Evolutionary conservation across 208 protist species (phyloP), one percentile per base, ranked within the genome.

Genomic region (Acanthamoeba castellanii): DNA sequence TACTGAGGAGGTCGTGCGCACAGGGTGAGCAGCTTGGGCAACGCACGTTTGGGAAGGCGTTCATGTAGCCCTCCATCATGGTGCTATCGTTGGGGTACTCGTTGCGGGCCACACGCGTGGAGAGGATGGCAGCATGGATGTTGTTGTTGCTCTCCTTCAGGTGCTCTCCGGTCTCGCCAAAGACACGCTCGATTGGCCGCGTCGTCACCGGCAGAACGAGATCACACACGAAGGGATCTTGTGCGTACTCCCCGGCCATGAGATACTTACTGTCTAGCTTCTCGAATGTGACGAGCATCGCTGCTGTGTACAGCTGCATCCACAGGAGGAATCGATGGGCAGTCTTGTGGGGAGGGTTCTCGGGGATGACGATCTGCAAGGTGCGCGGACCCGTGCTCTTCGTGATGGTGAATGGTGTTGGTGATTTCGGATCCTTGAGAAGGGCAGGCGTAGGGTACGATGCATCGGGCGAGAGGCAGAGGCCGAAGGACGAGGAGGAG

Each of bases 241-340:
- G 78, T 88, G 78, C 78, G n/a, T 52, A 88, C 72, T 81, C 72
- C 72, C 72, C 72, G 27, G 78, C 78, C 78, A 88, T 88, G 78
- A 88, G 78, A 52, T 59, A 88, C 32, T 52, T 88, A 50, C 78
- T 88, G 72, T 81, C 72, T 81, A 81, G 37, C 72, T 81, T 81
- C 72, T 81, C 72, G 72, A 81, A 81, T 81, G 72, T 81, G 72
- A 81, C 72, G 27, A 81, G 72, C 72, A 81, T 81, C 37, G 42
- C 42, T 45, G 42, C 42, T 45, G 30, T 88, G 22, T 88, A 59
- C 45, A 42, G 78, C 78, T 88, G 78, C 78, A 88, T 88, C 20
- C 78, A 88, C 78, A 50, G 78, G 14, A 52, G 78, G 30, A 88
- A 88, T n/a, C 78, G 78, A 88, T 88, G 78, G 45, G 78, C 78